Conservation (phyloP, 2,329 filamentous ascomycete genomes). For the Pleurostoma richardsiae region DNA sequence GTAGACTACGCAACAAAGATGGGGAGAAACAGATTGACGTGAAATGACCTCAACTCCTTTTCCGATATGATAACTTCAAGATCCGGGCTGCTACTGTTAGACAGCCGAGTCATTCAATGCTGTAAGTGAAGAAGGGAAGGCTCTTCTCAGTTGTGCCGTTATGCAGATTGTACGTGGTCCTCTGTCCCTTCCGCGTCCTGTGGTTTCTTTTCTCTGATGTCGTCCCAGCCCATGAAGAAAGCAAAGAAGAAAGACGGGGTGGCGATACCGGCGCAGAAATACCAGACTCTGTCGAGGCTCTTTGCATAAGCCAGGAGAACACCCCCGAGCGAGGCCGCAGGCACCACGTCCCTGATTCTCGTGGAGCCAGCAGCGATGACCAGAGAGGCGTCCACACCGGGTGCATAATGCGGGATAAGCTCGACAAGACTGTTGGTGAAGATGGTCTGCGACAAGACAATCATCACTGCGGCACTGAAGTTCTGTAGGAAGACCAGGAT, state of each 20-base stretch:
- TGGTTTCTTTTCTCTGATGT: not conserved
- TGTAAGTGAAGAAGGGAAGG: too few relatives aligned
- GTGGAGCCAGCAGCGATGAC: not conserved
- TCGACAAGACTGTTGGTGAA: conserved; percentile 1
- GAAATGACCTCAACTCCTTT: too few relatives aligned
- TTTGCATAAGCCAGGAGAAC: not conserved
- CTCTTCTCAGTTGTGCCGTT: too few relatives aligned
- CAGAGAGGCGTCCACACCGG: not conserved
- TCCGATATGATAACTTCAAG: too few relatives aligned
- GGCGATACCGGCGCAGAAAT: not conserved
- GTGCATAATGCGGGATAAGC: not conserved
- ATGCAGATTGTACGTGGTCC: too few relatives aligned
- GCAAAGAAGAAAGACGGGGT: not conserved
- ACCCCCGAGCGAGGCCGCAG: not conserved
- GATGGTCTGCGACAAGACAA: not conserved
- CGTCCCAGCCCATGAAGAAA: not conserved
- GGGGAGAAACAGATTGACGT: too few relatives aligned
- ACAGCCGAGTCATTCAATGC: too few relatives aligned
- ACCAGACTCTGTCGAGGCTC: not conserved
- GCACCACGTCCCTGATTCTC: not conserved
- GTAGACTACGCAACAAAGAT: too few relatives aligned
- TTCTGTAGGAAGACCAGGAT: not conserved
- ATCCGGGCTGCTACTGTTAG: too few relatives aligned
- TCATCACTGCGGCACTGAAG: not conserved
- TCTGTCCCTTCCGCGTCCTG: too few relatives aligned